Evolutionary conservation across 1,284 basidiomycete species (phyloP).

Genomic region (Hymenochaete sp.): DNA sequence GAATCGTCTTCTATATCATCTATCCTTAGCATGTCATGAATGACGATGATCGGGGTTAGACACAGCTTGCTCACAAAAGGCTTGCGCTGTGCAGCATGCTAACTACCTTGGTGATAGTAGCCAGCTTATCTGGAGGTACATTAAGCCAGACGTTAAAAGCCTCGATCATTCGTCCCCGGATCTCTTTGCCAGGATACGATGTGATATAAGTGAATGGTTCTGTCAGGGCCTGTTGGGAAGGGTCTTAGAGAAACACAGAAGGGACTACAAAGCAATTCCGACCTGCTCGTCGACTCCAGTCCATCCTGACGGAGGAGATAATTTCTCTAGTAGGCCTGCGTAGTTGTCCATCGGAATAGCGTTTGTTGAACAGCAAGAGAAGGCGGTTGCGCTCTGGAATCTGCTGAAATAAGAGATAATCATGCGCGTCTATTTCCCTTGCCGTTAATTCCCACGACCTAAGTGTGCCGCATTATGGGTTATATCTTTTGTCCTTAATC

Average conservation of each 20-base stretch:
- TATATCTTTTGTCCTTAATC: no score
- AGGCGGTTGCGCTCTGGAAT: not conserved
- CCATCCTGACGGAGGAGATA: conserved; percentile 7
- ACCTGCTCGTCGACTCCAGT: conserved; percentile 14
- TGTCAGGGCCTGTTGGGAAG: conserved; percentile 48
- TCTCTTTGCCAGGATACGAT: conserved; percentile 87
- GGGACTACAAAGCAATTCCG: not conserved
- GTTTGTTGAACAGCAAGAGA: not conserved
- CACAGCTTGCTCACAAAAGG: conserved; percentile 57
- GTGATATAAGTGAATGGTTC: conserved; percentile 89
- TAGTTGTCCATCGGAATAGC: conserved; percentile 1
- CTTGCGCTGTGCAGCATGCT: conserved; percentile 94
- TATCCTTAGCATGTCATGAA: conserved; percentile 38
- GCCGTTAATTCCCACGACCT: no score
- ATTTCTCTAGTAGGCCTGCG: conserved; percentile 7
- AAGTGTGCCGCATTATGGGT: no score
- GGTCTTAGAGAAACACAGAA: not conserved
- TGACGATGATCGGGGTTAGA: conserved; percentile 15
- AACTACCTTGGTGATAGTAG: conserved; percentile 72
- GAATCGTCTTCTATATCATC: conserved; percentile 98
- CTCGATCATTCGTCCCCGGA: conserved; percentile 81
- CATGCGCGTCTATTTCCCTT: no score
- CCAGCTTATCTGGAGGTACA: conserved; percentile 67
- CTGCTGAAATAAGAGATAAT: not conserved
- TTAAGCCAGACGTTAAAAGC: conserved; percentile 93